Conservation (phyloP, 257 asterid genomes). For the Schizonepeta tenuifolia region DNA sequence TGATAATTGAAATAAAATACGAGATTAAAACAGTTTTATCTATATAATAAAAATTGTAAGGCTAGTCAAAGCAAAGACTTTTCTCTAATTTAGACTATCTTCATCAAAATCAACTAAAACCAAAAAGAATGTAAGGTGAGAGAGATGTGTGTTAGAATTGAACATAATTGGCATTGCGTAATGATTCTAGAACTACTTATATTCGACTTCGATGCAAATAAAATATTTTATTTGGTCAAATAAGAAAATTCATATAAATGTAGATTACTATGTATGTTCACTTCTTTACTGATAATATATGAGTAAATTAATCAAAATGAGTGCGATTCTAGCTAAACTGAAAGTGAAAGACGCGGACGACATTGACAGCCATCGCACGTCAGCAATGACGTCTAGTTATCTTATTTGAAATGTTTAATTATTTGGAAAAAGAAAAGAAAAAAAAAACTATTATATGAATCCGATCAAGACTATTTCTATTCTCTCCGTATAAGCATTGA, state of each 20-base stretch:
- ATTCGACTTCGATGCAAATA: not conserved
- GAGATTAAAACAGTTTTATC: not conserved
- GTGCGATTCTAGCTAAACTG: not conserved
- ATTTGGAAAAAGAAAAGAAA: not conserved
- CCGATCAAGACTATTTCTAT: too few species aligned
- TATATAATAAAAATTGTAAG: not conserved
- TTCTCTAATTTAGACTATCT: not conserved
- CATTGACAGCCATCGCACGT: not conserved
- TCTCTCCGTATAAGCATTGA: too few species aligned
- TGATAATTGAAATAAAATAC: not conserved
- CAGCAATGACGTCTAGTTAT: not conserved
- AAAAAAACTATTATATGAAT: not conserved
- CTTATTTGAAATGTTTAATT: not conserved
- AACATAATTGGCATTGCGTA: conserved; percentile 1
- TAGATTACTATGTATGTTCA: not conserved
- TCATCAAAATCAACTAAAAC: not conserved
- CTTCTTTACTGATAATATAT: not conserved
- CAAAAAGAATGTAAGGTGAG: not conserved
- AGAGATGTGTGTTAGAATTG: not conserved
- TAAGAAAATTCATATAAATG: not conserved
- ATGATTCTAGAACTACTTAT: not conserved
- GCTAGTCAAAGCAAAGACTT: conserved; percentile 12
- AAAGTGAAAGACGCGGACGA: not conserved
- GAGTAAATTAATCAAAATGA: not conserved
- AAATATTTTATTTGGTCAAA: conserved; percentile 2